Conservation (phyloP, 1,284 basidiomycete species). For the Trichosporon sp. region DNA sequence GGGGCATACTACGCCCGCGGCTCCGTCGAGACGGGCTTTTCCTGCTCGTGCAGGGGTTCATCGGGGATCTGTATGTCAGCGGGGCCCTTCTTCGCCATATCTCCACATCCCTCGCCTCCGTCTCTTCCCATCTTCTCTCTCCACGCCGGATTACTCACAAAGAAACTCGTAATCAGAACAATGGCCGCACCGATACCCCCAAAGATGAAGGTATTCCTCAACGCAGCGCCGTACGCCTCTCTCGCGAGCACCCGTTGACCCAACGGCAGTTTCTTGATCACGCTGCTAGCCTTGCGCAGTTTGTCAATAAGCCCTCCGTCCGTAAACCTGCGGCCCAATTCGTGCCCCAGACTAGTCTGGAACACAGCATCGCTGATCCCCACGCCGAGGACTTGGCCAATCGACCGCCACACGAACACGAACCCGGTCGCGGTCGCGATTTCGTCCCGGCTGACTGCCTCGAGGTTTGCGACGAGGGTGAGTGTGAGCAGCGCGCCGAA, state of each 20-base stretch:
- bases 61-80: conserved; percentile 7
- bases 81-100: no score
- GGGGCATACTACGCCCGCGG: not conserved
- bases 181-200: conserved; percentile 31
- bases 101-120: no score
- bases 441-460: conserved; percentile 35
- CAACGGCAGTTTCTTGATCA: conserved; percentile 32
- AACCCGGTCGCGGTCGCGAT: conserved; percentile 40
- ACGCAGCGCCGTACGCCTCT: conserved; percentile 33
- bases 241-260: conserved; percentile 32
- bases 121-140: not conserved
- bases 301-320: conserved; percentile 31
- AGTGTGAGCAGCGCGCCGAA: conserved; percentile 39
- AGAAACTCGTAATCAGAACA: conserved; percentile 35
- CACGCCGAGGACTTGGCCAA: conserved; percentile 43
- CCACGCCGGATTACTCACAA: conserved; percentile 10
- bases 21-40: not conserved
- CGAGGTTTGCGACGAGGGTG: conserved; percentile 40
- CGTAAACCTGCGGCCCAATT: conserved; percentile 32
- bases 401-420: conserved; percentile 38
- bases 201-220: conserved; percentile 40
- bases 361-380: conserved; percentile 41
- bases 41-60: not conserved
- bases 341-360: conserved; percentile 32
- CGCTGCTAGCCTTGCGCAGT: conserved; percentile 36